These are phyloP conservation scores for Phoma herbarum DNA, from an alignment of 2,329 filamentous ascomycete genomes.

Conservation along the genomic window DNA sequence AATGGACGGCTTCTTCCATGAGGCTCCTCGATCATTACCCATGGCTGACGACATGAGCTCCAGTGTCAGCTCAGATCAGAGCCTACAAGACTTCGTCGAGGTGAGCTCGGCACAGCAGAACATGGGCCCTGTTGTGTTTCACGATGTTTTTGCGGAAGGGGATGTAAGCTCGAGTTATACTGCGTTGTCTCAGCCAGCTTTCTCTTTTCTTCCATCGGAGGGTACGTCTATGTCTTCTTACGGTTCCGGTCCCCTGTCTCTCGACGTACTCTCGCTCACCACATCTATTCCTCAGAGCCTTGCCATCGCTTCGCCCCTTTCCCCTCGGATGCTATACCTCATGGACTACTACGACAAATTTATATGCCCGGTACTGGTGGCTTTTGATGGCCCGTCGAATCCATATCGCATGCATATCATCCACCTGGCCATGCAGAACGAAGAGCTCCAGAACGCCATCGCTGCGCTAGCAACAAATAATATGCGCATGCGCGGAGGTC, in stretches of 20 bases:
- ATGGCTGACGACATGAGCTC: constrained; percentile 55
- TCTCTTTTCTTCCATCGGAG: constrained; percentile 53
- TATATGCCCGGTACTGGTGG: constrained; percentile 90
- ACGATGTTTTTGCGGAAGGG: constrained; percentile 51
- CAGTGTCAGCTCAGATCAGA: constrained; percentile 57
- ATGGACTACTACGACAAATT: constrained; percentile 94
- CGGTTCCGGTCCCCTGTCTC: constrained; percentile 50
- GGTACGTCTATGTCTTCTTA: constrained; percentile 54
- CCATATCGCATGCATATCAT: constrained; percentile 87
- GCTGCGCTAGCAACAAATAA: constrained; percentile 91
- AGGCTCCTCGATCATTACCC: constrained; percentile 48
- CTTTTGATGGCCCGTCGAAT: constrained; percentile 83
- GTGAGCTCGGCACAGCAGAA: constrained; percentile 46
- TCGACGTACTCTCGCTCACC: constrained; percentile 52
- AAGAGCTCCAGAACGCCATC: constrained; percentile 89
- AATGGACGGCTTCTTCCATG: constrained; percentile 49
- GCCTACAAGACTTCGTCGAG: constrained; percentile 55
- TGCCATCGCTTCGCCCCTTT: constrained; percentile 66
- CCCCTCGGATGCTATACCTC: constrained; percentile 83
- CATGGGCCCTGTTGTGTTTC: constrained; percentile 49
- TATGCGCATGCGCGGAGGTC: constrained; percentile 81
- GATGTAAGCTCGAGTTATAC: constrained; percentile 51
- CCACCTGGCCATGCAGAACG: constrained; percentile 77
- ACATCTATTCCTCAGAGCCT: constrained; percentile 55
- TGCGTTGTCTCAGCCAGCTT: constrained; percentile 49